Conservation (phyloP, 176 grass and related monocot species). For the Hsuehochloa calcarea region DNA sequence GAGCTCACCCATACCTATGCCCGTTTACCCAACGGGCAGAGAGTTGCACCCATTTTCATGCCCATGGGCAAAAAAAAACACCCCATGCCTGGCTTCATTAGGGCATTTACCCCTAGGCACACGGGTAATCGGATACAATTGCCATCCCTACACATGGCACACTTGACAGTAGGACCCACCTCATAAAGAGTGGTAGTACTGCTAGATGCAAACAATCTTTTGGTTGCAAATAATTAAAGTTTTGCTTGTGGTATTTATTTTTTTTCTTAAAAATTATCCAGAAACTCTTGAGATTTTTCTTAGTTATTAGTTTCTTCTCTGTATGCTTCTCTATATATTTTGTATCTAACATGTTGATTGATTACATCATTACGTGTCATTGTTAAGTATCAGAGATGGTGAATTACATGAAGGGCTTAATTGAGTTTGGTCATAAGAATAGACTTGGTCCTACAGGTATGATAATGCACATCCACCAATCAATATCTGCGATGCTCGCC, state of each 20-base stretch:
- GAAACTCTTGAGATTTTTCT: not conserved
- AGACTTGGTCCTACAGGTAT: slow-evolving; percentile 89
- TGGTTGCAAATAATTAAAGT: slow-evolving; percentile 59
- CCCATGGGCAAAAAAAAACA: too few relatives aligned
- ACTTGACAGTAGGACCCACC: too few relatives aligned
- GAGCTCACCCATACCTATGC: too few relatives aligned
- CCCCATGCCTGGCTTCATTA: too few relatives aligned
- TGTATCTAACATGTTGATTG: slow-evolving; percentile 5
- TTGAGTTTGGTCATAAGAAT: slow-evolving; percentile 81
- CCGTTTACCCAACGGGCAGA: too few relatives aligned
- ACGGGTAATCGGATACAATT: too few relatives aligned
- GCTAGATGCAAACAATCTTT: too few relatives aligned
- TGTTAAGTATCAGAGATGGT: slow-evolving; percentile 95
- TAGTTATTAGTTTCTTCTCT: not conserved
- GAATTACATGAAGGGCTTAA: slow-evolving; percentile 98
- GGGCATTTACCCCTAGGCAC: too few relatives aligned
- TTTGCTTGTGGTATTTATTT: not conserved
- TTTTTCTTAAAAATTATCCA: not conserved
- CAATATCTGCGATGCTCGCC: not conserved
- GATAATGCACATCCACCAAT: not conserved
- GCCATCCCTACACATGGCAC: too few relatives aligned
- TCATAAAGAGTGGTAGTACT: too few relatives aligned
- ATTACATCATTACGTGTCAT: not conserved
- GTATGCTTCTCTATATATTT: not conserved
- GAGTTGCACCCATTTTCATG: too few relatives aligned